Base-by-base conservation (phyloP, 2,329 filamentous ascomycete species). In the Aspergillus uvarum region DNA sequence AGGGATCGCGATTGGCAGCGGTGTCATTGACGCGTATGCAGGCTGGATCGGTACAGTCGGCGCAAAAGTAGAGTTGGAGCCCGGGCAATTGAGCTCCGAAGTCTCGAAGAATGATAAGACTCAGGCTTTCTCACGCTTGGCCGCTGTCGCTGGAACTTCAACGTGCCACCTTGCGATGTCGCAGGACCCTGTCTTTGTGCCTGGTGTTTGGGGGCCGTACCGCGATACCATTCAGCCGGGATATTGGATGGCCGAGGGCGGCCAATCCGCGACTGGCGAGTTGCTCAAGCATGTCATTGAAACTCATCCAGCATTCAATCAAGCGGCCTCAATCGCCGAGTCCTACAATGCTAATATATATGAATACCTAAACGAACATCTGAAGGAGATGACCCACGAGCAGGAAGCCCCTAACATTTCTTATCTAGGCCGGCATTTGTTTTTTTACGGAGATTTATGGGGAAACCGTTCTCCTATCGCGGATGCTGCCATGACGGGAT, bases 1-100 rank as follows among this genome's bases (percentile, higher is more conserved):
- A 21, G 94, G 93, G 44, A 95, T 97, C 67, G 92, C 95, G 19
- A 90, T 99, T 58, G 95, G 95, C 56, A 96, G 92, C 71, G 93
- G 93, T 76, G 95, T 99, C 65, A 99, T 99, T 72, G 95, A 99
- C 75, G 95, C 95, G 19, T 99, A 99, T 71, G 95, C 95, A 61
- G 95, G 95, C 65, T 99, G 95, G 95, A 95, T 99, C 67, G 95
- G 95, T 62, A 98, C 95, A 1, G 95, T 99, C n/a, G 95, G 95
- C 60, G 94, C 95, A 62, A 97, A 97, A 77, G 91, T 97, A 68
- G 85, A 92, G 66, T 84, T 96, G 16, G 82, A 83, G 47, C 79
- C 82, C 59, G 86, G 89, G 58, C 84, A 89, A 51, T 83, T 94
- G 44, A 88, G 89, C 72, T 81, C 85, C 61, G 84, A 84, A 38